Percentiles rank a stretch among this genome's conserved stretches.
Conservation (phyloP, 2,329 filamentous ascomycete genomes). For the Acrodontium crateriforme region DNA sequence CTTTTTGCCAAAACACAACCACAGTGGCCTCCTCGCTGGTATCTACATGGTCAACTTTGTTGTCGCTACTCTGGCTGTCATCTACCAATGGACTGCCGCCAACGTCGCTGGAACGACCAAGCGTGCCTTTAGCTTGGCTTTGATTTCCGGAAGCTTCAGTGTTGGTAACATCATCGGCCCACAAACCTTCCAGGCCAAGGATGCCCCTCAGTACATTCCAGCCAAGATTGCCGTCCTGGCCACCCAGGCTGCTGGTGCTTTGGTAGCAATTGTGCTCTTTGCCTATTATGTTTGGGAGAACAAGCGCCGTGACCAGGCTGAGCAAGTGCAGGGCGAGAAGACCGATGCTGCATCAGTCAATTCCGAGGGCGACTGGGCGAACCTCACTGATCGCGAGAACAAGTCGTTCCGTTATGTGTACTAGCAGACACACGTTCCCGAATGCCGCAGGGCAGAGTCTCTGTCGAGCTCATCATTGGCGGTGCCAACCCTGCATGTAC, state of each 20-base stretch:
- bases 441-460: too few relatives aligned
- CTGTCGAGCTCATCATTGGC: too few relatives aligned
- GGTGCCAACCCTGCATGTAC: too few relatives aligned
- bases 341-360: too few relatives aligned
- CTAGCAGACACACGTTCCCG: too few relatives aligned
- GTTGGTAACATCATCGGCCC: constrained; percentile 31
- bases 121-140: constrained; percentile 50
- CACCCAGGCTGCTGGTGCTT: constrained; percentile 20
- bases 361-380: constrained; percentile 17
- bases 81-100: constrained; percentile 19
- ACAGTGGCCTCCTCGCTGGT: constrained; percentile 28
- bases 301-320: constrained; percentile 15
- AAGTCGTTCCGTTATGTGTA: constrained; percentile 12
- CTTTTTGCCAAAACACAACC: constrained; percentile 23
- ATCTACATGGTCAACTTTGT: constrained; percentile 28
- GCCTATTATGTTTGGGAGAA: constrained; percentile 38
- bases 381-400: constrained; percentile 19
- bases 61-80: constrained; percentile 23
- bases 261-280: constrained; percentile 32
- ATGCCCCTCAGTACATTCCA: constrained; percentile 26
- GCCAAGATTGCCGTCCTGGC: constrained; percentile 31
- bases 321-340: constrained; percentile 2
- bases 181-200: constrained; percentile 24
- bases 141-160: constrained; percentile 23
- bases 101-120: constrained; percentile 61